Base-by-base conservation (phyloP, 169 alveolate species). In the Plasmodium coatneyi region DNA sequence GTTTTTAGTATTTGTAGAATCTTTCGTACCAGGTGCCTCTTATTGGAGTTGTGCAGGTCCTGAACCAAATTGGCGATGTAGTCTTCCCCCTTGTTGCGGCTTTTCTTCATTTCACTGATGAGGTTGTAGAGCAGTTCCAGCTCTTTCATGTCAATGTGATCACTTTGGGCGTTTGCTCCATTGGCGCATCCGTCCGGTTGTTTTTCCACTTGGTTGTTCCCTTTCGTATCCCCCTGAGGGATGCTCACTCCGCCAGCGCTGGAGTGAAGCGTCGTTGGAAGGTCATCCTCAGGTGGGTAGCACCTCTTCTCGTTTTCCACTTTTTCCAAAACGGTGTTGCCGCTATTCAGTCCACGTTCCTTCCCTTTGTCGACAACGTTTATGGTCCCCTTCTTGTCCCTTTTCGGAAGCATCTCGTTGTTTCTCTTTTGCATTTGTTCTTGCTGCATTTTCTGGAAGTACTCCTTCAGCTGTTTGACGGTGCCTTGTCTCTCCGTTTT, bases 401-500 rank as follows among this genome's bases (percentile, higher is more conserved):
- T 84, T 25, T 49, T 84, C 49, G 10, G 34, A 84, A 46, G n/a
- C 80, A 84, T 12, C 43, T 32, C 56, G 39, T 90, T 41, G 7
- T 90, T 90, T 80, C 74, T 54, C 82, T 80, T 90, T 80, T 90
- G 80, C 54, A 34, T 10, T 22, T 90, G 66, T 19, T 49, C 87
- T 7, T 90, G 39, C 34, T 90, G 84, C 2, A 80, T 90, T 70
- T 90, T 66, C 82, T 90, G 94, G 49, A 90, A 90, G 82, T 80
- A 90, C 12, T 90, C 94, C 56, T 90, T 90, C 19, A 90, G 54
- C 36, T 90, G 91, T 54, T 90, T 90, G 32, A 90, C 94, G 7
- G 94, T 90, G 4, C 94, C 94, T 41, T 70, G 83, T 70, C 94
- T 80, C 72, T 90, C 94, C 52, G 16, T 70, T 36, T 90, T 90